Evolutionary conservation across 1,284 basidiomycete species (phyloP), one percentile per base, ranked within the genome.

Genomic region (Takashimella tepidaria): DNA sequence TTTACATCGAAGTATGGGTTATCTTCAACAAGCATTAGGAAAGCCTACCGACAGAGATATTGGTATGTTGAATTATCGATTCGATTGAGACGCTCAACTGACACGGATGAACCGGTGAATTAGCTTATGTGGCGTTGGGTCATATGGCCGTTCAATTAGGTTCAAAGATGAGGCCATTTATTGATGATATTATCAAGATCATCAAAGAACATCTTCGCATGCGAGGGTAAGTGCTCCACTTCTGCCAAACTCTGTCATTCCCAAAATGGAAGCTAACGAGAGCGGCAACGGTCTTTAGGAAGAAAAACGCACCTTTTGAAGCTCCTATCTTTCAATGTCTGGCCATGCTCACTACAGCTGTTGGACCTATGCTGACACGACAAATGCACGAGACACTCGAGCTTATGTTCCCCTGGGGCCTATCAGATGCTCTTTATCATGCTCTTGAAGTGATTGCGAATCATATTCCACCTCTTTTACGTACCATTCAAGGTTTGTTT

Each of bases 281-380:
- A n/a, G n/a, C n/a, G n/a, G n/a, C 45, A 12, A n/a, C 23, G 11
- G 27, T 43, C 16, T 41, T 46, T 67, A 91, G 91, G 45, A 91
- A 88, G 73, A 98, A 95, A 80, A 92, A 91, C 67, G 89, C 90
- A 2, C 88, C 89, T 4, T 86, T 88, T 13, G 95, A 98, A 76
- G 91, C 91, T 58, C 89, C 95, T 0, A 93, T 98, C 61, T 98
- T 99, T 70, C 90, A 98, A 78, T 98, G 96, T 74, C 84, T 98
- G 47, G 92, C 92, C 31, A 93, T 98, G 89, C 80, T 98, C 49
- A 92, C 93, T 1, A 84, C 86, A 0, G 92, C 96, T 4, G 92
- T 99, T 40, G 96, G 96, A 0, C 92, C 93, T 1, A 95, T 93
- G 69, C 79, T 99, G 49, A 98, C 96, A 0, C 91, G 93, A 68